Evolutionary conservation across 352 stramenopile species (phyloP).

Genomic region (Aphanomyces invadans): DNA sequence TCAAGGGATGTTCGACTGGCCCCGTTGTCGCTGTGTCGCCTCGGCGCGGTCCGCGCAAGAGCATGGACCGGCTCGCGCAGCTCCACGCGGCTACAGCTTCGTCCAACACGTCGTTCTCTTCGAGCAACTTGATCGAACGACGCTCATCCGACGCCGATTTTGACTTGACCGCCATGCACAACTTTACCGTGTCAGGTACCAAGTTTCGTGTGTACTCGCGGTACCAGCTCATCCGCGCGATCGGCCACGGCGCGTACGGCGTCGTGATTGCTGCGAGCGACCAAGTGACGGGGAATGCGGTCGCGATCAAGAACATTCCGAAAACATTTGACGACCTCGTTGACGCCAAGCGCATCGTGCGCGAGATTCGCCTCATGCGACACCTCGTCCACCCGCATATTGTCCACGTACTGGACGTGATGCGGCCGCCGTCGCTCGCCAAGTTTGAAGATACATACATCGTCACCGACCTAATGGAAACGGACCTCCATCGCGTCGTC

Average conservation of each 20-base stretch:
- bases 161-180: slow-evolving; percentile 61
- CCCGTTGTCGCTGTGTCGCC: neutral
- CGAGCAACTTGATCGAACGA: neutral
- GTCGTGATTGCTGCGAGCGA: slow-evolving; percentile 75
- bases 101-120: slow-evolving; percentile 29
- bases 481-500: slow-evolving; percentile 54
- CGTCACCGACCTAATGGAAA: slow-evolving; percentile 26
- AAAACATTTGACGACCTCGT: slow-evolving; percentile 80
- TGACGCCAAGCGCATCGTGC: slow-evolving; percentile 77
- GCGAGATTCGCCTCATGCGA: slow-evolving; percentile 76
- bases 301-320: slow-evolving; percentile 81
- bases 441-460: slow-evolving; percentile 32
- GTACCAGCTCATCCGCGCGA: slow-evolving; percentile 64
- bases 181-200: slow-evolving; percentile 23
- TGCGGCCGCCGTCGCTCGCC: slow-evolving; percentile 25
- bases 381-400: slow-evolving; percentile 49
- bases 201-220: slow-evolving; percentile 23
- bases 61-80: slow-evolving; percentile 61
- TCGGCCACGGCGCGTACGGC: slow-evolving; percentile 71
- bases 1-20: neutral
- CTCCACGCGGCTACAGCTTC: slow-evolving; percentile 46
- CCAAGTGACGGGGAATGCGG: slow-evolving; percentile 70
- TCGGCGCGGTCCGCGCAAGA: slow-evolving; percentile 38
- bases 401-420: slow-evolving; percentile 21
- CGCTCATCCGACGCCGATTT: slow-evolving; percentile 20